Percentiles rank a stretch among this genome's conserved stretches.
phyloP scores from a whole-genome alignment of 2,329 filamentous ascomycete species.

The Diaporthe australafricana region DNA sequence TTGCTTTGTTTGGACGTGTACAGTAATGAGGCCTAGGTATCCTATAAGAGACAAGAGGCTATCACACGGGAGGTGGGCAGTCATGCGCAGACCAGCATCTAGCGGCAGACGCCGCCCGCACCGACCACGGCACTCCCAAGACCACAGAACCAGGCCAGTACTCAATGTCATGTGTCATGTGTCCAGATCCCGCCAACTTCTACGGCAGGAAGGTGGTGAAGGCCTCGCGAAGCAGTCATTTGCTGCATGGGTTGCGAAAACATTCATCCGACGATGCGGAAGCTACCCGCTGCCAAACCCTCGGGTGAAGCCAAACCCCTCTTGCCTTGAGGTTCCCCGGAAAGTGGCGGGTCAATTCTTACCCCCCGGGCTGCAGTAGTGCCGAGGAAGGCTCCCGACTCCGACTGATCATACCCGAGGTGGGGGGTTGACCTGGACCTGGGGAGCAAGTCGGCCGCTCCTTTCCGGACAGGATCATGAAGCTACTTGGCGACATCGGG shows the following conservation, averaged over 20 bases:
- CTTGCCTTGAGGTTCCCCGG: constrained; percentile 15
- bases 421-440: constrained; percentile 6
- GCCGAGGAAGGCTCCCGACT: constrained; percentile 32
- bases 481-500: constrained; percentile 27
- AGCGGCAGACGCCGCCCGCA: background rate
- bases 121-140: no score
- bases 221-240: background rate
- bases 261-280: constrained; percentile 30
- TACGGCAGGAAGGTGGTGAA: background rate
- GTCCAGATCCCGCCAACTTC: background rate
- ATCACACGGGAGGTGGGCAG: no score
- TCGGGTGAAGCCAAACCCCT: constrained; percentile 22
- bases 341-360: constrained; percentile 34
- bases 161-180: background rate
- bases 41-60: no score
- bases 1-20: constrained; percentile 1
- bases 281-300: background rate
- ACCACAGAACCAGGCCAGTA: background rate
- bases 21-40: constrained; percentile 7
- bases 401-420: constrained; percentile 17
- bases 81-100: background rate
- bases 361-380: constrained; percentile 22
- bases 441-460: constrained; percentile 10
- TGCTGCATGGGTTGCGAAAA: constrained; percentile 18
- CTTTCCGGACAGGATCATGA: constrained; percentile 25